Evolutionary conservation across 1,284 basidiomycete genomes (phyloP).

Genomic region (Leccinum huronense): DNA sequence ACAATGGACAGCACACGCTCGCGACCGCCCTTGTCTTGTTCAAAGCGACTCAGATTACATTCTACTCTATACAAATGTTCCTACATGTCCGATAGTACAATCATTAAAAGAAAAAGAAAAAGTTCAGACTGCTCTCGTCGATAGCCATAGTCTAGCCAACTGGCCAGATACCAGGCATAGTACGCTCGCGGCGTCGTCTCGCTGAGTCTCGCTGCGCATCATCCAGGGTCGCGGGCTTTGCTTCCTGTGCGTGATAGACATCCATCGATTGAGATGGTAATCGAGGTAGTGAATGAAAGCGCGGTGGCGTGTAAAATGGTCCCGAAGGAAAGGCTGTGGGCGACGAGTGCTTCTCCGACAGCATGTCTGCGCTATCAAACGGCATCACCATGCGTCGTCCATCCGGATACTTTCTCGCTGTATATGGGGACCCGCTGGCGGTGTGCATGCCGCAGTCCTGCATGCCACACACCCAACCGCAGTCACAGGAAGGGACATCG

Average conservation of each 20-base stretch:
- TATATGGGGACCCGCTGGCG: constrained; percentile 25
- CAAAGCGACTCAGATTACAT: constrained; percentile 13
- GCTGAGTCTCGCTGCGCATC: constrained; percentile 15
- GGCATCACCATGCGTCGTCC: constrained; percentile 30
- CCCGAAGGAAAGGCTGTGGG: constrained; percentile 14
- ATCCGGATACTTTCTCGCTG: constrained; percentile 10
- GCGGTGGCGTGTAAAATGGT: constrained; percentile 15
- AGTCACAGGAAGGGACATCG: constrained; percentile 25
- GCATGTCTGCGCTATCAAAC: constrained; percentile 23
- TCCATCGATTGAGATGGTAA: constrained; percentile 25
- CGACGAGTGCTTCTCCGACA: constrained; percentile 8
- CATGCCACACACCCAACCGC: constrained; percentile 31
- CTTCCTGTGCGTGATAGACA: constrained; percentile 20
- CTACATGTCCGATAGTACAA: constrained; percentile 29
- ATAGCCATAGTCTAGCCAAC: constrained; percentile 17
- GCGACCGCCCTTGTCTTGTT: constrained; percentile 19
- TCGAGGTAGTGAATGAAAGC: constrained; percentile 32
- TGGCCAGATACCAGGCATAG: constrained; percentile 41
- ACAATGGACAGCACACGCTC: constrained; percentile 30
- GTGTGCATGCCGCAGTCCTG: constrained; percentile 33
- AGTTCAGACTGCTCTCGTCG: not conserved
- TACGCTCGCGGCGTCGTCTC: constrained; percentile 26
- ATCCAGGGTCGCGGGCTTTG: constrained; percentile 4
- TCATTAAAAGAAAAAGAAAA: constrained; percentile 1
- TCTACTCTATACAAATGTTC: constrained; percentile 16